A percentile compares a stretch with the other conserved stretches of the same genome.
Conservation (phyloP, 495 filamentous ascomycete species). For the Lophiostoma macrostomum region DNA sequence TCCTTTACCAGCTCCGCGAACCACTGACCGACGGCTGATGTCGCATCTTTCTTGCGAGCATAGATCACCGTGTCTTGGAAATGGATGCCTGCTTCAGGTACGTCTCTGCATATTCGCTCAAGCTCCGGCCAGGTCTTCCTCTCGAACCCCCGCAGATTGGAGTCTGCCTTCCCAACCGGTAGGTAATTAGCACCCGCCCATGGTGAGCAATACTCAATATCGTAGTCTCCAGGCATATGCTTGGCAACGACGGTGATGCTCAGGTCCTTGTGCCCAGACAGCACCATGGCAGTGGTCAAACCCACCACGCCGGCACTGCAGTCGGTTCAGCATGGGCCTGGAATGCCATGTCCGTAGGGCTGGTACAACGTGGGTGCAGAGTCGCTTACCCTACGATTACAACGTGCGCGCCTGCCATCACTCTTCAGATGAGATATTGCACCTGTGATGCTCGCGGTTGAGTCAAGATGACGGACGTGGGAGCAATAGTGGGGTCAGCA, state of each 20-base stretch:
- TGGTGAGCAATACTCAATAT: conserved; percentile 92
- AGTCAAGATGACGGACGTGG: too few species aligned
- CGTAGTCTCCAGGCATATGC: conserved; percentile 98
- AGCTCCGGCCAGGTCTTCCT: conserved; percentile 44
- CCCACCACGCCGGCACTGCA: conserved; percentile 84
- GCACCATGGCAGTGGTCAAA: conserved; percentile 82
- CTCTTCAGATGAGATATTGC: neutral
- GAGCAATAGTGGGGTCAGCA: too few species aligned
- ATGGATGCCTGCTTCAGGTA: conserved; percentile 87
- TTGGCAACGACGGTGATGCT: conserved; percentile 84
- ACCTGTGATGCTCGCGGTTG: too few species aligned
- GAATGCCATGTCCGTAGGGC: too few species aligned
- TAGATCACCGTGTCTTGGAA: conserved; percentile 69
- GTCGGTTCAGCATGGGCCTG: neutral
- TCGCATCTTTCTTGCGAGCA: conserved; percentile 60
- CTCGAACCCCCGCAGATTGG: conserved; percentile 53
- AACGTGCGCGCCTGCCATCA: conserved; percentile 11
- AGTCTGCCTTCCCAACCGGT: conserved; percentile 59
- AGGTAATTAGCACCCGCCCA: conserved; percentile 94
- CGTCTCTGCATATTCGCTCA: conserved; percentile 52
- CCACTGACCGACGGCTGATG: conserved; percentile 48
- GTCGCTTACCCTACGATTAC: conserved; percentile 28
- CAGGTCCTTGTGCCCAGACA: conserved; percentile 66
- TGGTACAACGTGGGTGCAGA: too few species aligned
- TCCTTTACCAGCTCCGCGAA: conserved; percentile 61